Evolutionary conservation across 257 asterid genomes (phyloP).

Genomic region (Solanum chiquidenum): DNA sequence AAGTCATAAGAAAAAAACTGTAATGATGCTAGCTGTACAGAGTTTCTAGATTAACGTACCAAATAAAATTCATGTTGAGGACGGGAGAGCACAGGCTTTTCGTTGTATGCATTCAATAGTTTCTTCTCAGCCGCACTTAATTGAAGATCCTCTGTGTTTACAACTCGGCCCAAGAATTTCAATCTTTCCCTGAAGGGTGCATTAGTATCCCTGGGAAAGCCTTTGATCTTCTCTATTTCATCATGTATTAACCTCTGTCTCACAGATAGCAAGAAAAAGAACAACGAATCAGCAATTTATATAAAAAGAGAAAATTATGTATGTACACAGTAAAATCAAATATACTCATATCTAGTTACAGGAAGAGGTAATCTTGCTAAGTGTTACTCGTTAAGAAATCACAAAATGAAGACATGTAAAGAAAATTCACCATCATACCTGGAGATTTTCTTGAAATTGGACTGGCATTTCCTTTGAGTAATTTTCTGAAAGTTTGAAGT

Average conservation of each 20-base stretch:
- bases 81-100: slow-evolving; percentile 88
- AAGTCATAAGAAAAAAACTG: not conserved
- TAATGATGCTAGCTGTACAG: not conserved
- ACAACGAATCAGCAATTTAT: not conserved
- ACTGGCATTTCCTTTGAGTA: slow-evolving; percentile 59
- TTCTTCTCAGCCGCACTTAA: slow-evolving; percentile 70
- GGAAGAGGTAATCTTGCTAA: not conserved
- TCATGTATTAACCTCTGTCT: slow-evolving; percentile 60
- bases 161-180: slow-evolving; percentile 72
- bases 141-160: slow-evolving; percentile 61
- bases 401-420: not conserved
- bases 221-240: slow-evolving; percentile 67
- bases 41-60: slow-evolving; percentile 26
- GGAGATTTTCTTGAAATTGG: slow-evolving; percentile 71
- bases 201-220: slow-evolving; percentile 63
- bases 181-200: slow-evolving; percentile 73
- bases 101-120: slow-evolving; percentile 84
- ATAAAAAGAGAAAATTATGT: not conserved
- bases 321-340: not conserved
- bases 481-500: slow-evolving; percentile 74
- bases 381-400: not conserved
- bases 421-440: slow-evolving; percentile 31
- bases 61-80: slow-evolving; percentile 87
- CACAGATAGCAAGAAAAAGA: not conserved
- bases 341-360: not conserved